Conservation (phyloP, 164 flowering plant species). For the Stephania japonica region DNA sequence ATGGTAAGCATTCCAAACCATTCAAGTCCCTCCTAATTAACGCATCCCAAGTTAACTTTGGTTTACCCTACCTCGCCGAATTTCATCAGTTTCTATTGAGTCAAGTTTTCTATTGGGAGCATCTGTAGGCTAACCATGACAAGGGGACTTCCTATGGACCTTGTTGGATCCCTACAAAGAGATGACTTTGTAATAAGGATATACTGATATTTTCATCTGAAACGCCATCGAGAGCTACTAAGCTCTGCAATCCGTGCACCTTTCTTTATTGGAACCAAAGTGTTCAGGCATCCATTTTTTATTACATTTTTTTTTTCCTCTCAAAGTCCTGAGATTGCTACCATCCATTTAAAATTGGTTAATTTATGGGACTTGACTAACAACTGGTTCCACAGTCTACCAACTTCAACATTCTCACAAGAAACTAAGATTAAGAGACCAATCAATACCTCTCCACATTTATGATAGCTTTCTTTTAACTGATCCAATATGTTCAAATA, state of each 20-base stretch:
- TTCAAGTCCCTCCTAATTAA: no score
- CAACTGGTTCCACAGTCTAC: background rate
- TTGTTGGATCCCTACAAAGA: background rate
- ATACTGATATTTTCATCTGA: background rate
- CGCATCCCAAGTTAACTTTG: no score
- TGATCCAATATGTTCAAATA: slow-evolving; percentile 45
- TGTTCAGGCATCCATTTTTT: background rate
- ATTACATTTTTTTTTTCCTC: background rate
- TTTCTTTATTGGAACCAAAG: no score
- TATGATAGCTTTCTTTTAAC: slow-evolving; percentile 61
- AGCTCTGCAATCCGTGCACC: background rate
- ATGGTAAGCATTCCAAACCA: no score
- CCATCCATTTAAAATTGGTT: no score
- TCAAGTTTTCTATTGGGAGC: no score
- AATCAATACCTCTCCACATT: slow-evolving; percentile 51
- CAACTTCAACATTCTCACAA: background rate
- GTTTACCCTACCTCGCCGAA: no score
- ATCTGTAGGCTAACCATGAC: background rate
- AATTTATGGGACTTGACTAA: background rate
- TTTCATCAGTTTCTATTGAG: no score
- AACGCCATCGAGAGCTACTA: background rate
- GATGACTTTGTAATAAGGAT: background rate
- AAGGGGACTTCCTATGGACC: no score
- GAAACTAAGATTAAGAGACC: no score
- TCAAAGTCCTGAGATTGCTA: background rate